Percentiles rank a stretch among this genome's conserved stretches.
phyloP scores from a whole-genome alignment of 208 protist species.

The Phytomonas sp. region DNA sequence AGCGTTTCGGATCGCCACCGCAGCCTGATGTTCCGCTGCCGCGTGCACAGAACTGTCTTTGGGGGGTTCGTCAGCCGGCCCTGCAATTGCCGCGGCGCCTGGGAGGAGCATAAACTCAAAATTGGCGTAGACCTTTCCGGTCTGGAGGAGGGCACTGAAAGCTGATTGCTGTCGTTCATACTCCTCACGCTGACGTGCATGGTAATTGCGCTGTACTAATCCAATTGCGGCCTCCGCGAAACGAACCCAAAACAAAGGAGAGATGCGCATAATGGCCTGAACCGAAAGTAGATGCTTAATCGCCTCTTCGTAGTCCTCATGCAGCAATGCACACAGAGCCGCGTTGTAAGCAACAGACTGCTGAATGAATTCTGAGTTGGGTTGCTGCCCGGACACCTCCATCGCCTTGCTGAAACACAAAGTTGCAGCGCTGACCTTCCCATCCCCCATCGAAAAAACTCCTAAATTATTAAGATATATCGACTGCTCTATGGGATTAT shows the following conservation, averaged over 20 bases:
- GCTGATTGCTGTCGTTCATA: constrained; percentile 71
- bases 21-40: constrained; percentile 40
- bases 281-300: constrained; percentile 60
- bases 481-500: constrained; percentile 33
- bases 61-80: constrained; percentile 29
- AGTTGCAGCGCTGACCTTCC: constrained; percentile 66
- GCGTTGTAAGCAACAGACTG: constrained; percentile 72
- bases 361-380: constrained; percentile 24
- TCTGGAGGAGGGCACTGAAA: constrained; percentile 53
- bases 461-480: constrained; percentile 87
- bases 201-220: constrained; percentile 31
- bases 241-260: constrained; percentile 78
- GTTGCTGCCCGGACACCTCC: constrained; percentile 23
- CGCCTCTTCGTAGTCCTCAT: constrained; percentile 66
- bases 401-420: constrained; percentile 82
- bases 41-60: constrained; percentile 11
- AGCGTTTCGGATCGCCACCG: constrained; percentile 67
- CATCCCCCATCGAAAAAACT: constrained; percentile 60
- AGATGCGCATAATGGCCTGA: constrained; percentile 67
- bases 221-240: constrained; percentile 70
- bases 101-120: constrained; percentile 79
- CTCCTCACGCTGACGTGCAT: constrained; percentile 26
- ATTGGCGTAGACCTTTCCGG: constrained; percentile 62
- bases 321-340: constrained; percentile 72
- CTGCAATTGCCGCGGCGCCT: constrained; percentile 33